These are phyloP conservation scores for Pinus tabuliformis DNA, from an alignment of 75 land plant genomes.

Conservation along the genomic window DNA sequence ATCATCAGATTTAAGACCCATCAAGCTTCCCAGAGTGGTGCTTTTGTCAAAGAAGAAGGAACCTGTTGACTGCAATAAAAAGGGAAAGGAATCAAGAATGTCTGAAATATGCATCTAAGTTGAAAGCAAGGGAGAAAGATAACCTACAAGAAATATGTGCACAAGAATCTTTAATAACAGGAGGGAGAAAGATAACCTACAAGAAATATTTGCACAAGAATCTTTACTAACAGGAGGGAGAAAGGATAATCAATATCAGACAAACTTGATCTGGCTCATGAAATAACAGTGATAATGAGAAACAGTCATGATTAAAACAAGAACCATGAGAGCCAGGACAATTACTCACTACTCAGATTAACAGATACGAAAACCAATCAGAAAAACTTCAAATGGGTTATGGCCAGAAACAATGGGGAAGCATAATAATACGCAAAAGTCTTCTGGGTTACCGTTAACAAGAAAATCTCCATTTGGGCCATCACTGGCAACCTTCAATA, in stretches of 20 bases:
- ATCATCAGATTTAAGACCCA: slow-evolving; percentile 31
- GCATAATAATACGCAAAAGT: background rate
- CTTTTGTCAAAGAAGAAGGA: slow-evolving; percentile 74
- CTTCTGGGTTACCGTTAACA: background rate
- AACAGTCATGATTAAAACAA: background rate
- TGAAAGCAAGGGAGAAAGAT: background rate
- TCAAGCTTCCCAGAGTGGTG: slow-evolving; percentile 58
- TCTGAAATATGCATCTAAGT: background rate
- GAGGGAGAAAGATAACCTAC: background rate
- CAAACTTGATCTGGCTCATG: background rate
- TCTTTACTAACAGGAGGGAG: background rate
- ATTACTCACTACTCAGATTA: background rate
- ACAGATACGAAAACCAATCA: background rate
- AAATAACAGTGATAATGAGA: background rate
- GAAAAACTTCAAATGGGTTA: background rate
- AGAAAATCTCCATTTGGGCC: background rate
- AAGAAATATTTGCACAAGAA: background rate
- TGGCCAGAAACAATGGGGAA: background rate
- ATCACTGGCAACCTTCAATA: background rate
- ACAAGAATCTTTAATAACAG: background rate
- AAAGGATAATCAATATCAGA: background rate
- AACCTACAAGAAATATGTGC: background rate
- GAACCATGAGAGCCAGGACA: background rate
- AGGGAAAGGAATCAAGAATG: background rate
- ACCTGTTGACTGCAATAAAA: slow-evolving; percentile 60